phyloP scores from a whole-genome alignment of 2,329 filamentous ascomycete species.

The Raffaelea arxii region DNA sequence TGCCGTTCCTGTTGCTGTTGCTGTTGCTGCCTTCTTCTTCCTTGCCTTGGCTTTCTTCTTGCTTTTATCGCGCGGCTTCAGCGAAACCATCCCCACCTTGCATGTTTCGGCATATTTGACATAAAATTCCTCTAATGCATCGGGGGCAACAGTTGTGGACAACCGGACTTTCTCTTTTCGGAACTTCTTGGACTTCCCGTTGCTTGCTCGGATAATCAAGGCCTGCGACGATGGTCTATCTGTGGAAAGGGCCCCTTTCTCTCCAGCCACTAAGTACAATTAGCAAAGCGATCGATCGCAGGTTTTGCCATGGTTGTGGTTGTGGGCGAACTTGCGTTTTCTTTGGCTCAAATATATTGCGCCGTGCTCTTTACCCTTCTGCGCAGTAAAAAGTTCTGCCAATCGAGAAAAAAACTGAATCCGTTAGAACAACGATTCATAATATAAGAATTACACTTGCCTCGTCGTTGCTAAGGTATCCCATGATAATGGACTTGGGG shows the following conservation, averaged over 20 bases:
- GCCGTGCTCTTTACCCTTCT: slow-evolving; percentile 61
- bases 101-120: slow-evolving; percentile 79
- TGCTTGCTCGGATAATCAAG: slow-evolving; percentile 73
- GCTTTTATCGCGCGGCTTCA: slow-evolving; percentile 91
- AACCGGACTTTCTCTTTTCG: slow-evolving; percentile 58
- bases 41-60: slow-evolving; percentile 75
- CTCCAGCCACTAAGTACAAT: slow-evolving; percentile 5
- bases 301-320: background rate
- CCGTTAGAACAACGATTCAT: background rate
- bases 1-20: slow-evolving; percentile 6
- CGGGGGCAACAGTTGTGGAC: slow-evolving; percentile 70
- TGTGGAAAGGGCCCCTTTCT: slow-evolving; percentile 2
- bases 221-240: slow-evolving; percentile 59
- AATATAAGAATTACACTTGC: slow-evolving; percentile 13
- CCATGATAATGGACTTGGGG: slow-evolving; percentile 21
- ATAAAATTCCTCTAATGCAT: slow-evolving; percentile 73
- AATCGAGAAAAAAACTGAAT: slow-evolving; percentile 64
- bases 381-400: slow-evolving; percentile 55
- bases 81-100: slow-evolving; percentile 74
- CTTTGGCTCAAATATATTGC: slow-evolving; percentile 70
- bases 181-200: slow-evolving; percentile 58
- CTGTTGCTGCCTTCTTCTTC: slow-evolving; percentile 46
- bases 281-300: background rate
- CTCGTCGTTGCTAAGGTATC: slow-evolving; percentile 29
- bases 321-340: slow-evolving; percentile 41